These are phyloP conservation scores for Ceratocystis lukuohia DNA, from an alignment of 2,329 filamentous ascomycete species.

Conservation along the genomic window DNA sequence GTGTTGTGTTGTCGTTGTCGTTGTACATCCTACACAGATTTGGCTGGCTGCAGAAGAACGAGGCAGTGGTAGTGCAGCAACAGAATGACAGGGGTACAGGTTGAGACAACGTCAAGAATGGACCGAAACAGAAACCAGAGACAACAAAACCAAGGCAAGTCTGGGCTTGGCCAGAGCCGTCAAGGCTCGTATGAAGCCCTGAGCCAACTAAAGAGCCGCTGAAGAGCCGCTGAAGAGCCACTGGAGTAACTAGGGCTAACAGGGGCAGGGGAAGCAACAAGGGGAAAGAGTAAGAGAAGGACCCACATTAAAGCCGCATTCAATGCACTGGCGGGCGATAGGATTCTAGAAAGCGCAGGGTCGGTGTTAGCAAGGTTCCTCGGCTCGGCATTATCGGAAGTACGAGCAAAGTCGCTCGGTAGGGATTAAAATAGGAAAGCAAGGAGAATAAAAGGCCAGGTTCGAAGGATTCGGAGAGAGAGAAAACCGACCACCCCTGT, in stretches of 20 bases:
- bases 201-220: too few relatives aligned
- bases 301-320: conserved; percentile 67
- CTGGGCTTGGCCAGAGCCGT: neutral
- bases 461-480: conserved; percentile 5
- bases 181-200: too few relatives aligned
- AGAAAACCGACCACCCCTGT: neutral
- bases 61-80: neutral
- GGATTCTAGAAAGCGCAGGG: conserved; percentile 5
- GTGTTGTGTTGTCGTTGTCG: neutral
- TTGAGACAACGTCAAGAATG: neutral
- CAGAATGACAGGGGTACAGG: neutral
- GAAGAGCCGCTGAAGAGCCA: neutral
- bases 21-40: neutral
- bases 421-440: conserved; percentile 8
- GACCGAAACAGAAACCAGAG: neutral
- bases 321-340: conserved; percentile 54
- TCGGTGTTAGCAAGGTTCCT: conserved; percentile 12
- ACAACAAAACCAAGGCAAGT: neutral
- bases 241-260: neutral
- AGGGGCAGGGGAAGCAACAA: neutral
- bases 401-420: neutral
- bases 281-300: neutral
- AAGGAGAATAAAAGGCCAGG: neutral
- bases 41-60: neutral
- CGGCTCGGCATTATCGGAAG: conserved; percentile 14